These are phyloP conservation scores for Leucogyrophana mollusca DNA, from an alignment of 768 basidiomycete species.

Conservation along the genomic window DNA sequence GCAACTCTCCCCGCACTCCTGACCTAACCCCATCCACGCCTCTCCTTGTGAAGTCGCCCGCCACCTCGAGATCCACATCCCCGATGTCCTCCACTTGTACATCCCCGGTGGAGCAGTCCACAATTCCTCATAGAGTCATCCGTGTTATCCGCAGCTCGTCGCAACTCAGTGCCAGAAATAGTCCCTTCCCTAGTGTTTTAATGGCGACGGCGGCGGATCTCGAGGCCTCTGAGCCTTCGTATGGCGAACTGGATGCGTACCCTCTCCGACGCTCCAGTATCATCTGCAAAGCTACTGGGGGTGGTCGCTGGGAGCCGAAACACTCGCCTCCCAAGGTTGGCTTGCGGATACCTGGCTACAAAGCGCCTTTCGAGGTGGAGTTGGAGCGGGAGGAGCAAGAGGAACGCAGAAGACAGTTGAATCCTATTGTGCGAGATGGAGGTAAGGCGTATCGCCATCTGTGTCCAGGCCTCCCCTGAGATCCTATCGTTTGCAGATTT, in stretches of 20 bases:
- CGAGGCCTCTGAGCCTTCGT: conserved; percentile 42
- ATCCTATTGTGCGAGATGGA: conserved; percentile 67
- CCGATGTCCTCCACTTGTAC: conserved; percentile 34
- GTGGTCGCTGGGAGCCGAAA: conserved; percentile 79
- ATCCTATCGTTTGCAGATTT: conserved; percentile 46
- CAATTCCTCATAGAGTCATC: conserved; percentile 15
- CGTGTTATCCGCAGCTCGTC: conserved; percentile 26
- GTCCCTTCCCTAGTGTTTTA: conserved; percentile 24
- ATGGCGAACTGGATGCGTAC: conserved; percentile 73
- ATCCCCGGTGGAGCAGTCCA: conserved; percentile 27
- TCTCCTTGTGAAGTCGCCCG: conserved; percentile 33
- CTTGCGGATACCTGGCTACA: conserved; percentile 62
- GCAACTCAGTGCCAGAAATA: conserved; percentile 23
- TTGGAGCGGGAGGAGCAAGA: conserved; percentile 67
- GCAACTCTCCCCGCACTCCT: conserved; percentile 41
- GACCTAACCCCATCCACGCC: conserved; percentile 34
- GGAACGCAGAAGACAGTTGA: conserved; percentile 45
- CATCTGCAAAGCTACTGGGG: conserved; percentile 77
- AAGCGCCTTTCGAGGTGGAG: conserved; percentile 66
- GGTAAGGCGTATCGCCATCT: conserved; percentile 24
- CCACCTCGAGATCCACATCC: conserved; percentile 30
- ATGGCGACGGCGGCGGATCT: conserved; percentile 21
- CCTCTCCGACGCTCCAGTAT: conserved; percentile 64
- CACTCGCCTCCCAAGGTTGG: conserved; percentile 39
- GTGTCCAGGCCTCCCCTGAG: no score